Evolutionary conservation across 345 rosid genomes (phyloP), one percentile per base, ranked within the genome.

Genomic region (Eucalyptus coolabah): DNA sequence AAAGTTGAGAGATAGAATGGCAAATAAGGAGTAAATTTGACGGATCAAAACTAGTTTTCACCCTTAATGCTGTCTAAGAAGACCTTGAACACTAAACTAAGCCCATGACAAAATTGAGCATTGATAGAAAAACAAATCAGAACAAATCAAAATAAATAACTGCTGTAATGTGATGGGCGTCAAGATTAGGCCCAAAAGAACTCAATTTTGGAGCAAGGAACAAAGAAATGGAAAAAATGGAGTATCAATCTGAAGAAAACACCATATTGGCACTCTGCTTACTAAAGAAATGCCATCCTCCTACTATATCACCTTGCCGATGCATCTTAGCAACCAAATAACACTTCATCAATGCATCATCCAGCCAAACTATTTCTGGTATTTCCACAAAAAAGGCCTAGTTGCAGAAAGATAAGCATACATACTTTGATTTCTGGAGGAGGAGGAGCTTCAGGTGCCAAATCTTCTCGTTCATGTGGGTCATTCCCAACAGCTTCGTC

Each of bases 391-490:
- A 56, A 56, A 49, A 65, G 24, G 77, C 88, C 37, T 69, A 50
- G 26, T 24, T 37, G 67, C 28, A 47, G 32, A 47, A 69, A 80
- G 21, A 50, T 54, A 28, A 50, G 72, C 5, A 80, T 49, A 86
- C 92, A 89, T 12, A 98, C 99, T 98, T 95, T 98, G 89, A 98
- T 98, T 93, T 96, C 98, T 7, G 99, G 99, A 89, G 99, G 99
- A 88, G 99, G 97, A 89, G 98, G 98, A 91, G 95, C 94, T 89
- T 98, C 99, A 90, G 97, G 98, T 28, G 96, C 99, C 91, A 98
- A 92, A 92, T 96, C 99, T 91, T 97, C 99, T 88, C 98, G 96
- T 89, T 97, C 99, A 92, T 96, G 98, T 19, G 96, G 98, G 91
- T 96, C 97, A 92, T 92, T 96, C 86, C 95, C 99, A 86, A 97